A percentile compares a stretch with the other conserved stretches of the same genome.
These are phyloP conservation scores for Hygrocybe punicea DNA, from an alignment of 768 basidiomycete species.

Conservation along the genomic window DNA sequence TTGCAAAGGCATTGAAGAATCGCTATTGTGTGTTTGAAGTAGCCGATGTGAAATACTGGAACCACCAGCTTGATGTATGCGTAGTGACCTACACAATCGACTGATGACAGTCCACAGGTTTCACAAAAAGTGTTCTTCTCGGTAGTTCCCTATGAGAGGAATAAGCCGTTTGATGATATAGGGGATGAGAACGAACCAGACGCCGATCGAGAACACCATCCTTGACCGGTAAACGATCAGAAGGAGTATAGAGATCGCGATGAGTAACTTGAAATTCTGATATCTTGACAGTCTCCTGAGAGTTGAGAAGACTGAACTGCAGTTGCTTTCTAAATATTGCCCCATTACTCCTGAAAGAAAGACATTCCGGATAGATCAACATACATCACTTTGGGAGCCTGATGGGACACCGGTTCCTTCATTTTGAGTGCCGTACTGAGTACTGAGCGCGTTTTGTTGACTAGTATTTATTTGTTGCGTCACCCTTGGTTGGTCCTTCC, in stretches of 20 bases:
- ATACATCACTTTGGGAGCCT: slow-evolving; percentile 81
- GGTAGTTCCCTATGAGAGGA: slow-evolving; percentile 71
- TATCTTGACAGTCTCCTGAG: slow-evolving; percentile 92
- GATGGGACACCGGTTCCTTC: slow-evolving; percentile 80
- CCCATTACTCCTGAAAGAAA: slow-evolving; percentile 8
- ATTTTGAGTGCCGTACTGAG: slow-evolving; percentile 33
- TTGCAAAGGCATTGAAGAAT: slow-evolving; percentile 98
- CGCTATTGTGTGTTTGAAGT: slow-evolving; percentile 91
- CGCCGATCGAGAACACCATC: slow-evolving; percentile 92
- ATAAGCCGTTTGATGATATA: neutral
- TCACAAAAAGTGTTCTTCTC: slow-evolving; percentile 92
- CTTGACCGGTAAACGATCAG: slow-evolving; percentile 79
- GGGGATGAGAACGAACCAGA: slow-evolving; percentile 52
- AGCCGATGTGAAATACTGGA: slow-evolving; percentile 98
- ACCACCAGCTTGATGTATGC: slow-evolving; percentile 97
- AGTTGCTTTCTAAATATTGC: slow-evolving; percentile 72
- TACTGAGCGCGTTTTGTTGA: neutral
- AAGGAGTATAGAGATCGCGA: slow-evolving; percentile 83
- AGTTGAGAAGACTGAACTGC: slow-evolving; percentile 91
- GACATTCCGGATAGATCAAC: slow-evolving; percentile 17
- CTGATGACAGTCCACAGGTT: slow-evolving; percentile 87
- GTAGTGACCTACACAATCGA: slow-evolving; percentile 97
- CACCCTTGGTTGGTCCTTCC: too few relatives aligned
- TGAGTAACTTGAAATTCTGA: slow-evolving; percentile 96
- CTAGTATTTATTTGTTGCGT: too few relatives aligned